Evolutionary conservation across 768 basidiomycete genomes (phyloP).

Genomic region (Suillus lakei): DNA sequence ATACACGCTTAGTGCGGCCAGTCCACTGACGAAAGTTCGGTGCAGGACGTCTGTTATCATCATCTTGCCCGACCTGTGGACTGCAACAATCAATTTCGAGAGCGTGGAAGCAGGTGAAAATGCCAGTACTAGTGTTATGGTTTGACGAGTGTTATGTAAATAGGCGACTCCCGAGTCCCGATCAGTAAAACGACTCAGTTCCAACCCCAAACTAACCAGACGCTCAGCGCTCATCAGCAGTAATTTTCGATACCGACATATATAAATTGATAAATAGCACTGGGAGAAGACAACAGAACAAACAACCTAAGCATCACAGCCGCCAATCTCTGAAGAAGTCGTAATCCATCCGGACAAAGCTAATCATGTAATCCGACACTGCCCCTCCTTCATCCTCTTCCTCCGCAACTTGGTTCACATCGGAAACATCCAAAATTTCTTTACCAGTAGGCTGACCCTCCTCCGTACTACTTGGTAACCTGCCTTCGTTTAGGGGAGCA

Average conservation of each 20-base stretch:
- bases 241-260: not conserved
- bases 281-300: slow-evolving; percentile 14
- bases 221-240: no score
- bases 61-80: slow-evolving; percentile 24
- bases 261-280: slow-evolving; percentile 17
- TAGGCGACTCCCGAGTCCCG: not conserved
- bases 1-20: slow-evolving; percentile 31
- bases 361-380: slow-evolving; percentile 85
- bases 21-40: slow-evolving; percentile 35
- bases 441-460: slow-evolving; percentile 30
- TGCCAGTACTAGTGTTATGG: not conserved
- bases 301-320: slow-evolving; percentile 36
- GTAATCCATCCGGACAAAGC: slow-evolving; percentile 61
- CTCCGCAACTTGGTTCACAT: slow-evolving; percentile 40
- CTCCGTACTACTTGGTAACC: slow-evolving; percentile 9
- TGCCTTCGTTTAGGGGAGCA: slow-evolving; percentile 13
- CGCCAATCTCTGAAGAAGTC: slow-evolving; percentile 80
- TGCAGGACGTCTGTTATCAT: slow-evolving; percentile 35
- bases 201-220: no score
- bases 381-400: slow-evolving; percentile 67
- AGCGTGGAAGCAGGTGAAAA: not conserved
- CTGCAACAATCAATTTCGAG: not conserved
- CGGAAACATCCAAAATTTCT: slow-evolving; percentile 31
- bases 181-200: no score
- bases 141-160: not conserved